Evolutionary conservation across 1,139 yeast species (phyloP).

Genomic region (Pichia sp.): DNA sequence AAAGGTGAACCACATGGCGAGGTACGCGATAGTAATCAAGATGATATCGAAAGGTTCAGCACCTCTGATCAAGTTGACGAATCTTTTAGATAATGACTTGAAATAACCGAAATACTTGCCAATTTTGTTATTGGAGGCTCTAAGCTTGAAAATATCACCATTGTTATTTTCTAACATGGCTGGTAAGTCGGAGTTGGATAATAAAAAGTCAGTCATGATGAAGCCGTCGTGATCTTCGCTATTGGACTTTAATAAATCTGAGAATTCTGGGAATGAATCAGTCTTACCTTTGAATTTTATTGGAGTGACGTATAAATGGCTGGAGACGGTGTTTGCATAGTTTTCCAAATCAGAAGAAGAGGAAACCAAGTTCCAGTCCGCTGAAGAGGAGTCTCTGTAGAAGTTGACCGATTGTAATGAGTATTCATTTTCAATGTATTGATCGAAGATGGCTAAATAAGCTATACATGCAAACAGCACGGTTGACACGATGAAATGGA

Average conservation of each 20-base stretch:
- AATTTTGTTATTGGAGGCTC: slow-evolving; percentile 59
- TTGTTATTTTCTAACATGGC: slow-evolving; percentile 43
- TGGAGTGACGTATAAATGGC: slow-evolving; percentile 51
- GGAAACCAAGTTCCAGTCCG: slow-evolving; percentile 12
- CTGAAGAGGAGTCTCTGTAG: slow-evolving; percentile 8
- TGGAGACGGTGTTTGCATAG: slow-evolving; percentile 12
- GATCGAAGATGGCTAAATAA: slow-evolving; percentile 79
- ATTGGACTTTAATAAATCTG: slow-evolving; percentile 26
- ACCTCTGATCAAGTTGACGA: slow-evolving; percentile 57
- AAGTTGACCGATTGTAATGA: slow-evolving; percentile 16
- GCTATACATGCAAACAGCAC: slow-evolving; percentile 79
- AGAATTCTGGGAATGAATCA: slow-evolving; percentile 29
- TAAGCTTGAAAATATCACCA: slow-evolving; percentile 50
- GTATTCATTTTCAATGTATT: slow-evolving; percentile 46
- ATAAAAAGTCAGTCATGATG: slow-evolving; percentile 25
- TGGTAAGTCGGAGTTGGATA: slow-evolving; percentile 34
- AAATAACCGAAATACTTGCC: slow-evolving; percentile 66
- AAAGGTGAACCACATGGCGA: slow-evolving; percentile 89
- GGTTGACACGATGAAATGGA: slow-evolving; percentile 77
- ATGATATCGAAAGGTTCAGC: slow-evolving; percentile 89
- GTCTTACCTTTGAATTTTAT: slow-evolving; percentile 44
- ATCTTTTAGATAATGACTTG: slow-evolving; percentile 42
- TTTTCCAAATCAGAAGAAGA: slow-evolving; percentile 10
- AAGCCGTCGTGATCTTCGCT: slow-evolving; percentile 30
- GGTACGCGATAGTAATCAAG: slow-evolving; percentile 76